These are phyloP conservation scores for Ammopiptanthus mongolicus DNA, from an alignment of 306 rosid genomes.

Conservation along the genomic window DNA sequence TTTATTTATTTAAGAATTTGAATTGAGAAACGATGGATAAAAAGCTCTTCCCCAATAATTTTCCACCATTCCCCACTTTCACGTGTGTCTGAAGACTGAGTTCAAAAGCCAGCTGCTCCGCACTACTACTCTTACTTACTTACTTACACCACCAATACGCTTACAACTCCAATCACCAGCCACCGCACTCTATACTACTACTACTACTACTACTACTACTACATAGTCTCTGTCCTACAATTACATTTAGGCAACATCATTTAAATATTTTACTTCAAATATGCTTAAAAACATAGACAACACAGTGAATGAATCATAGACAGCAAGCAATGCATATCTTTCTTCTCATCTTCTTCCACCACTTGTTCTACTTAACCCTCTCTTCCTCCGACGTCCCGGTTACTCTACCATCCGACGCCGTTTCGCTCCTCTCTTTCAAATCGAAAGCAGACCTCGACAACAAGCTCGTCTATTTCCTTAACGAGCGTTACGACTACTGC, in stretches of 20 bases:
- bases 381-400: neutral
- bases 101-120: conserved; percentile 44
- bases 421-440: conserved; percentile 62
- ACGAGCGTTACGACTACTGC: conserved; percentile 77
- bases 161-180: neutral
- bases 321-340: neutral
- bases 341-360: neutral
- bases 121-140: too few relatives aligned
- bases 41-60: neutral
- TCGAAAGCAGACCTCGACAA: conserved; percentile 67
- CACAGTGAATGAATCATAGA: too few relatives aligned
- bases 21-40: neutral
- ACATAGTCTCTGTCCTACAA: too few relatives aligned
- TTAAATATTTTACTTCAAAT: too few relatives aligned
- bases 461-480: conserved; percentile 58
- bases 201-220: too few relatives aligned
- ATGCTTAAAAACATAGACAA: too few relatives aligned
- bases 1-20: too few relatives aligned
- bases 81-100: conserved; percentile 26
- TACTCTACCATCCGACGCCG: conserved; percentile 53
- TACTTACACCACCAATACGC: neutral
- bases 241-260: too few relatives aligned
- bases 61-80: conserved; percentile 34
- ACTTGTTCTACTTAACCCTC: neutral
- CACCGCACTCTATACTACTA: neutral